phyloP scores from a whole-genome alignment of 192 early-diverging fungal species.

The Dissophora ornata region DNA sequence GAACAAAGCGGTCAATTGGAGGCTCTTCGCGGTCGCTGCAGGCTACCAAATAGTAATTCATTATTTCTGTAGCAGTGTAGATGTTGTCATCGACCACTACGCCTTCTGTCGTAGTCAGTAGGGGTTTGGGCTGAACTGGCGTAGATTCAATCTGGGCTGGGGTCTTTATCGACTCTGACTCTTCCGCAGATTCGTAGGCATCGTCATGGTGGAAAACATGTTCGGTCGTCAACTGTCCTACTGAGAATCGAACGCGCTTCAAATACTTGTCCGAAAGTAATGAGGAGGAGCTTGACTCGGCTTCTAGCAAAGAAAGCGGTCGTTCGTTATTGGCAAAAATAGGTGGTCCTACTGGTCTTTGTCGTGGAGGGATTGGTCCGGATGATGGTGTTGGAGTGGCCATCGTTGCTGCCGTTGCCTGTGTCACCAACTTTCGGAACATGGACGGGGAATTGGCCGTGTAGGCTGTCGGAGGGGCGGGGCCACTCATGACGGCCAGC shows the following conservation, averaged over 20 bases:
- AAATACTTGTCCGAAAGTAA: conserved; percentile 48
- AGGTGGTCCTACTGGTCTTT: conserved; percentile 22
- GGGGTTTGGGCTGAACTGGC: conserved; percentile 20
- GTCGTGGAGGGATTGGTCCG: not conserved
- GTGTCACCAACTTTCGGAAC: conserved; percentile 42
- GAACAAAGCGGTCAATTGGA: conserved; percentile 48
- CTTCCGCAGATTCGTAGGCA: conserved; percentile 55
- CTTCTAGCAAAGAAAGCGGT: conserved; percentile 18
- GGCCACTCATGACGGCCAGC: conserved; percentile 50
- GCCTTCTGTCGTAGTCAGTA: conserved; percentile 29
- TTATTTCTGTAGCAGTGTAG: conserved; percentile 56
- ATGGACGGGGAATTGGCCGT: conserved; percentile 41
- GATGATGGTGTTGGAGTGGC: conserved; percentile 7
- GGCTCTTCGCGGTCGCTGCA: conserved; percentile 57
- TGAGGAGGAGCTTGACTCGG: conserved; percentile 14
- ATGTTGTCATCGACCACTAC: conserved; percentile 48
- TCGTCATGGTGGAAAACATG: conserved; percentile 56
- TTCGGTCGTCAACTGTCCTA: conserved; percentile 62
- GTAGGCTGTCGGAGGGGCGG: conserved; percentile 37
- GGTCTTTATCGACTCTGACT: conserved; percentile 20
- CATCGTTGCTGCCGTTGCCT: conserved; percentile 39
- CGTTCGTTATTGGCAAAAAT: conserved; percentile 33
- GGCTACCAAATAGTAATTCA: conserved; percentile 56
- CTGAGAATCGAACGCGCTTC: conserved; percentile 68
- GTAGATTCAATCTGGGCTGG: conserved; percentile 2